Evolutionary conservation across 2,329 filamentous ascomycete species (phyloP), one percentile per base, ranked within the genome.

Genomic region (Aschersonia sp.): DNA sequence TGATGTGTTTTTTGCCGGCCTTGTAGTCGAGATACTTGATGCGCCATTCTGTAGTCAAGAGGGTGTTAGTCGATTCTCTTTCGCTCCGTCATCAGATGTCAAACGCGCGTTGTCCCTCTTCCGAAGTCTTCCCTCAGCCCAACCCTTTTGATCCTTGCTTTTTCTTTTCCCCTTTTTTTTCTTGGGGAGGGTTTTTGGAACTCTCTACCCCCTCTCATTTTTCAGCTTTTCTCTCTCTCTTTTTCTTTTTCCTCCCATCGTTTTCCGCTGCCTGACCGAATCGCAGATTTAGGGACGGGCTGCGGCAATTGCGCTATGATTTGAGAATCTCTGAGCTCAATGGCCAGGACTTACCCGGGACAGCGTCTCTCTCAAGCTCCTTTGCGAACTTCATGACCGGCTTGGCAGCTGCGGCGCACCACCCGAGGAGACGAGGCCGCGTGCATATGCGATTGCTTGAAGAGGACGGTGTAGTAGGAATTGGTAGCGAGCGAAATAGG

Each of bases 21-120:
- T 94, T 95, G 73, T 97, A 97, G 66, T 95, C 80, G 56, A 97
- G 76, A 64, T 95, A 97, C 65, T 95, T 94, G 63, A 82, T 77
- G 58, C 85, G 80, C 90, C 90, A 97, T 77, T 97, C 79, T 82
- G 55, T 31, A 11, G 45, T 30, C 3, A 30, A 30, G 4, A 10
- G 8, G 9, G 8, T 8, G 40, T 42, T n/a, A 42, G 40, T 42
- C 10, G 8, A 8, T 37, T 37, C 35, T 9, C 40, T 3, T 4
- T 14, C 14, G 11, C 10, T 10, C 9, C 12, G 9, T 42, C 11
- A n/a, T 22, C 4, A 22, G 22, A 22, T 22, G 22, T 22, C 22
- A 22, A 22, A 22, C 22, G 22, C 22, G 22, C 22, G 22, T 22
- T 22, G 22, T 22, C 22, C 22, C 22, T 22, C 22, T 22, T 22